Base-by-base conservation (phyloP, 2,329 filamentous ascomycete species). In the Cladosporium phlei region DNA sequence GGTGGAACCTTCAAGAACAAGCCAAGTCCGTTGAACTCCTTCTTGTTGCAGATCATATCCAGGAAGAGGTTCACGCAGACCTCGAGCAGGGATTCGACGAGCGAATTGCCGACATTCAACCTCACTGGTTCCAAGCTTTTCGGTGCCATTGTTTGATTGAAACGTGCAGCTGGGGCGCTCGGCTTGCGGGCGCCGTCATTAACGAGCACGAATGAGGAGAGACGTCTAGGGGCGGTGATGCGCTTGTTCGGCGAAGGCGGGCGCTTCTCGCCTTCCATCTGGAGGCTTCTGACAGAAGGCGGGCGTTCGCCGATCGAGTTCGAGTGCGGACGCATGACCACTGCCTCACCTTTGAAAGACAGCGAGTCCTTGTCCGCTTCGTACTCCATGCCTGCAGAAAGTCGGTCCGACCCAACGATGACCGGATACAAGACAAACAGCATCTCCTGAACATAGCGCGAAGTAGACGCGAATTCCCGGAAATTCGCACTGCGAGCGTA, bases 151-250 rank as follows among this genome's bases (percentile, higher is more conserved):
- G 80, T 71, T 11, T 80, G 77, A 24, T 77, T 81, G 43, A 91
- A 70, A 11, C 79, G 78, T 11, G 83, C 77, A 27, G 79, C 72
- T 10, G 78, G 82, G 2, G 80, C 77, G 1, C 71, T 68, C 40
- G 78, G 69, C 8, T 77, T 75, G 0, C 76, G 72, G 47, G 79
- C 79, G 47, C 86, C 80, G 2, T 86, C 78, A 5, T 86, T 89
- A 17, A 98, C 75, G 2, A 98, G 77, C 22, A 97, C 83, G 63
- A 97, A 98, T 0, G 91, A 96, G 0, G 91, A 96, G 2, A 87
- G 85, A 56, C 90, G 82, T 25, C 84, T 81, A 20, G 94, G 73
- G 16, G 82, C 79, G 5, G 81, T 79, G 0, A 83, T 80, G 50
- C 75, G 65, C 34, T 60, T 60, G 10, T 57, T 37, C 2, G 61